Percentiles rank a stretch among this genome's conserved stretches.
phyloP scores from a whole-genome alignment of 805 yeast species.

The Teunomyces panamensis region DNA sequence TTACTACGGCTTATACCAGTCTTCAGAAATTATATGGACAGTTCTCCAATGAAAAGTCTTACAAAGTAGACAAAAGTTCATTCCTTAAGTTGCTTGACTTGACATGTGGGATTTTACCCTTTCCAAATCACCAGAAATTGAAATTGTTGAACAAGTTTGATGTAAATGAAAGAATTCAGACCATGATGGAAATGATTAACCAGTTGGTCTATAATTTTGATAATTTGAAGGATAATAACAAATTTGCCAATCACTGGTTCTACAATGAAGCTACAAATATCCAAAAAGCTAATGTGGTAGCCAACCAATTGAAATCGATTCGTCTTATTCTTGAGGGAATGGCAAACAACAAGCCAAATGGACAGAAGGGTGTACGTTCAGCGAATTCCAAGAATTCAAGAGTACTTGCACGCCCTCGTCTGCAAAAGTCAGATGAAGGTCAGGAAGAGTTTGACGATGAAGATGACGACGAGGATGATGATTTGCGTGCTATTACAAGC shows the following conservation, averaged over 20 bases:
- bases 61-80: conserved; percentile 9
- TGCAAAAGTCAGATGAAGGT: conserved; percentile 10
- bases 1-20: conserved; percentile 42
- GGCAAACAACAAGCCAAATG: conserved; percentile 16
- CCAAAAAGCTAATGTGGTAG: conserved; percentile 54
- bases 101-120: conserved; percentile 50
- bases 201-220: conserved; percentile 39
- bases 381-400: conserved; percentile 23
- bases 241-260: conserved; percentile 43
- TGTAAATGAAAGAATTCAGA: conserved; percentile 30
- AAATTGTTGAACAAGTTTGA: conserved; percentile 33
- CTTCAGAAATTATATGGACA: conserved; percentile 33
- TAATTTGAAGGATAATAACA: conserved; percentile 28
- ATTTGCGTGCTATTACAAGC: conserved; percentile 32
- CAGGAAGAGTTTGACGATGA: conserved; percentile 19
- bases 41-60: conserved; percentile 13
- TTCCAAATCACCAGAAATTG: conserved; percentile 42
- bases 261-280: conserved; percentile 47
- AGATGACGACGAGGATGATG: conserved; percentile 48
- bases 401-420: conserved; percentile 23
- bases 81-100: conserved; percentile 35
- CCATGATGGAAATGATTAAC: conserved; percentile 28
- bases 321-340: conserved; percentile 48
- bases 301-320: conserved; percentile 53
- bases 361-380: conserved; percentile 15